A percentile compares a stretch with the other conserved stretches of the same genome.
These are phyloP conservation scores for Fusarium piperis DNA, from an alignment of 2,329 filamentous ascomycete species.

Conservation along the genomic window DNA sequence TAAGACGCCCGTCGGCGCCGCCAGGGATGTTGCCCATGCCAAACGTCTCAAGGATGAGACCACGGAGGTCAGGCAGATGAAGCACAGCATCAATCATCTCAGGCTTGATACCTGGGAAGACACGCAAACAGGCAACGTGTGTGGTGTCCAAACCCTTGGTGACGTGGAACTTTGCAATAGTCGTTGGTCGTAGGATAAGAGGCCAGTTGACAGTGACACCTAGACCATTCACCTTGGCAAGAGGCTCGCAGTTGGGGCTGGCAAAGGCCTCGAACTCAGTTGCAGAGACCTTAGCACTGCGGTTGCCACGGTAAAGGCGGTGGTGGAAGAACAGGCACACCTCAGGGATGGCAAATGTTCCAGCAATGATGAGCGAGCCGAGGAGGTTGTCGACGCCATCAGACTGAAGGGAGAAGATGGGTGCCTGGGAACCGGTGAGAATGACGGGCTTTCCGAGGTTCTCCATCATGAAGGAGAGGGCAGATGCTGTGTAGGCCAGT, in stretches of 20 bases:
- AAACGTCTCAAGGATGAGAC: conserved; percentile 90
- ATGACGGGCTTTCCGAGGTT: conserved; percentile 93
- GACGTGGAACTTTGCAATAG: conserved; percentile 78
- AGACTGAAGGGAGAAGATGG: conserved; percentile 89
- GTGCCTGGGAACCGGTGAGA: conserved; percentile 83
- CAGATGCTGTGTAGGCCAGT: conserved; percentile 87
- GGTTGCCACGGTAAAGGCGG: conserved; percentile 87
- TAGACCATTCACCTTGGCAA: conserved; percentile 83
- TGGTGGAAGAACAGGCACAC: conserved; percentile 96
- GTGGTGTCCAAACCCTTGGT: conserved; percentile 81
- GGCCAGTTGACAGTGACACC: conserved; percentile 85
- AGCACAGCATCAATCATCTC: conserved; percentile 91
- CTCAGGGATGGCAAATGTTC: conserved; percentile 92
- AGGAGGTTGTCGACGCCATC: conserved; percentile 93
- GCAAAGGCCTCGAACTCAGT: conserved; percentile 88
- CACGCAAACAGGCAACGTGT: conserved; percentile 88
- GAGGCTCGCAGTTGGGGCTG: conserved; percentile 84
- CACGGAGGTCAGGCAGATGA: conserved; percentile 77
- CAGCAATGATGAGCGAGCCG: conserved; percentile 87
- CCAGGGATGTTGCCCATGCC: conserved; percentile 92
- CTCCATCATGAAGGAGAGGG: conserved; percentile 91
- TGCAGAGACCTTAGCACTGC: conserved; percentile 87
- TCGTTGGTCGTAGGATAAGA: conserved; percentile 77
- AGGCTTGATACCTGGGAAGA: conserved; percentile 93
- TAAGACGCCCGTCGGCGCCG: conserved; percentile 81